Evolutionary conservation across 2,329 filamentous ascomycete species (phyloP), one percentile per base, ranked within the genome.

Genomic region (Pseudopithomyces maydicus): DNA sequence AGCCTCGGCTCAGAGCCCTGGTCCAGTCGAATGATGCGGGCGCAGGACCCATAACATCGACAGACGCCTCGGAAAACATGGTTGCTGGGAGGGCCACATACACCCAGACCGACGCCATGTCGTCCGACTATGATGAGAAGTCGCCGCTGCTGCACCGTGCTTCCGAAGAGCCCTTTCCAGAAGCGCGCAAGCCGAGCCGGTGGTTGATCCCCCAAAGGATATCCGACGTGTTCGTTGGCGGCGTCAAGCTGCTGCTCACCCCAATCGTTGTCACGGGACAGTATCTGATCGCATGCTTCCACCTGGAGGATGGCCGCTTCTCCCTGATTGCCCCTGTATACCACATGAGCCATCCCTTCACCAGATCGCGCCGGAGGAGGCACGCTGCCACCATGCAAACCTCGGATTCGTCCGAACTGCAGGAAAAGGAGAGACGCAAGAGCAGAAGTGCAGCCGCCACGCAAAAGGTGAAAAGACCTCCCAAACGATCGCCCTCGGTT

Each of bases 201-300:
- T 82, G 81, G 69, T 68, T 81, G 33, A 78, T 91, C 59, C 88
- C 90, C 17, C 85, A 88, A 74, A 86, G 87, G 66, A 83, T 97
- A 57, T 88, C 88, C 41, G 84, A 85, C 56, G 86, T 87, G 57
- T 80, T 97, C 55, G 83, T 94, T 58, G 87, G 89, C 65, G 90
- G 91, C 6, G 82, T 96, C 66, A 87, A 88, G 64, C 90, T 91
- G 79, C 82, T 97, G 45, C 78, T 97, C 54, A 89, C 90, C 48
- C 90, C 91, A 14, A 79, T 98, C 58, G 85, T 90, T 23, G 88
- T 90, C 20, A 94, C 94, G 1, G 90, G 89, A 17, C 85, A 92
- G 48, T 97, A 94, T 77, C 78, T 97, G 54, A 86, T 93, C 58
- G 89, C 90, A 63, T 92, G 85, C 72, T 89, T 98, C 67, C 94